These are phyloP conservation scores for Helenozyma rhizophorensis DNA, from an alignment of 805 yeast genomes.

Conservation along the genomic window DNA sequence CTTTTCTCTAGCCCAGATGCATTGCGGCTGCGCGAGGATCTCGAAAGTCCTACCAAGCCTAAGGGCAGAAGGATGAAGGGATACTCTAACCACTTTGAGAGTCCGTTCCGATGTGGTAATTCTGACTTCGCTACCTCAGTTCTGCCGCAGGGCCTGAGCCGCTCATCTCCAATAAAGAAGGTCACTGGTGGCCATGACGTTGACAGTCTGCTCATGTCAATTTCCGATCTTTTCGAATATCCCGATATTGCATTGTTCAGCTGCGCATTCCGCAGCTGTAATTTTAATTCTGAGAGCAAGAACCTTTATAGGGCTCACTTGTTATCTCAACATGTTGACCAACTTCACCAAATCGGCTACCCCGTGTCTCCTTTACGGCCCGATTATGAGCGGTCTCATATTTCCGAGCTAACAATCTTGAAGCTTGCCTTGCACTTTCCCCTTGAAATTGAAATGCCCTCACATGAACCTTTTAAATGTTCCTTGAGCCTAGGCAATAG, in stretches of 20 bases:
- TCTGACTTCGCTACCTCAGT: too few relatives aligned
- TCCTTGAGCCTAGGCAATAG: not conserved
- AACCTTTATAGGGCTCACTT: constrained; percentile 11
- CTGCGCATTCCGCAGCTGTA: constrained; percentile 14
- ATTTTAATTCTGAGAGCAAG: constrained; percentile 4
- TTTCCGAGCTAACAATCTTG: constrained; percentile 11
- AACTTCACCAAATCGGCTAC: constrained; percentile 14
- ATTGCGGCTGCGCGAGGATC: not conserved
- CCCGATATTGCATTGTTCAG: constrained; percentile 2
- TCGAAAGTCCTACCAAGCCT: too few relatives aligned
- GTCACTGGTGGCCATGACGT: too few relatives aligned
- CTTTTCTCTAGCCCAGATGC: not conserved
- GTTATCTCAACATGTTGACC: constrained; percentile 6
- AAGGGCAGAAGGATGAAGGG: too few relatives aligned
- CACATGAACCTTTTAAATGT: constrained; percentile 5
- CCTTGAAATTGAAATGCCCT: constrained; percentile 7
- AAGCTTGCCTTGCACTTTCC: constrained; percentile 15
- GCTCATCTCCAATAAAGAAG: too few relatives aligned
- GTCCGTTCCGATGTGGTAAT: too few relatives aligned
- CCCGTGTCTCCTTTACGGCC: too few relatives aligned
- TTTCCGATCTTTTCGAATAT: constrained; percentile 3
- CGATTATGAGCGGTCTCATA: not conserved
- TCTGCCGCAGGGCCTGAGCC: too few relatives aligned
- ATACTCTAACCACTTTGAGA: too few relatives aligned
- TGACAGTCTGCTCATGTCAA: constrained; percentile 1